A percentile compares a stretch with the other conserved stretches of the same genome.
Conservation (phyloP, 441 rosid species). For the Kokia cookei region DNA sequence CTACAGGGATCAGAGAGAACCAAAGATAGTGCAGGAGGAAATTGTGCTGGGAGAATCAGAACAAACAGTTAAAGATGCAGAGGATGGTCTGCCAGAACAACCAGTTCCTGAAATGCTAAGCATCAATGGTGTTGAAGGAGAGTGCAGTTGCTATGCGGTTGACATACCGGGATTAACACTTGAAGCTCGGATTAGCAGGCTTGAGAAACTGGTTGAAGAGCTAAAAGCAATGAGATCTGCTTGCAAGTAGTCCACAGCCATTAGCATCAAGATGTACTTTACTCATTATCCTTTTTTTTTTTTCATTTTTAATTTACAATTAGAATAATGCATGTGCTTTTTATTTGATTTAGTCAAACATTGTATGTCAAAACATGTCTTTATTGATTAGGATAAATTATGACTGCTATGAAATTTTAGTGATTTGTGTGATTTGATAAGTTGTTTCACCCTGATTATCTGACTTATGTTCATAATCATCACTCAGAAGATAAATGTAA, state of each 20-base stretch:
- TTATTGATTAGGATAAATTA: background rate
- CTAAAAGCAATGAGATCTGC: slow-evolving; percentile 9
- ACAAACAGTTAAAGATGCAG: background rate
- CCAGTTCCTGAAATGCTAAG: background rate
- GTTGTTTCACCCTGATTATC: background rate
- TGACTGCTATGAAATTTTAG: background rate
- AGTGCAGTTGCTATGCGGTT: background rate
- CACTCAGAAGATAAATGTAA: too few relatives aligned
- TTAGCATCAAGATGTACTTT: background rate
- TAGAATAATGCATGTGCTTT: background rate
- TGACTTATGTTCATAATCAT: too few relatives aligned
- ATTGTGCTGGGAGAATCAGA: background rate
- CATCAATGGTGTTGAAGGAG: background rate
- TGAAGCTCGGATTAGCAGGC: slow-evolving; percentile 16
- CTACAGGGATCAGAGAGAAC: background rate
- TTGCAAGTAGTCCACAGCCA: background rate
- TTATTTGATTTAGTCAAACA: background rate
- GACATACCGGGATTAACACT: slow-evolving; percentile 2
- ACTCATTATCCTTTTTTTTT: background rate
- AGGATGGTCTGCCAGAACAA: background rate
- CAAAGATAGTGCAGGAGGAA: background rate
- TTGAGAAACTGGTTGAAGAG: slow-evolving; percentile 14
- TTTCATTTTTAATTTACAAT: background rate
- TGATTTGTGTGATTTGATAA: background rate
- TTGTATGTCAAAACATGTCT: background rate